Conservation (phyloP, 306 rosid genomes). For the Oxytropis ochrocephala region DNA sequence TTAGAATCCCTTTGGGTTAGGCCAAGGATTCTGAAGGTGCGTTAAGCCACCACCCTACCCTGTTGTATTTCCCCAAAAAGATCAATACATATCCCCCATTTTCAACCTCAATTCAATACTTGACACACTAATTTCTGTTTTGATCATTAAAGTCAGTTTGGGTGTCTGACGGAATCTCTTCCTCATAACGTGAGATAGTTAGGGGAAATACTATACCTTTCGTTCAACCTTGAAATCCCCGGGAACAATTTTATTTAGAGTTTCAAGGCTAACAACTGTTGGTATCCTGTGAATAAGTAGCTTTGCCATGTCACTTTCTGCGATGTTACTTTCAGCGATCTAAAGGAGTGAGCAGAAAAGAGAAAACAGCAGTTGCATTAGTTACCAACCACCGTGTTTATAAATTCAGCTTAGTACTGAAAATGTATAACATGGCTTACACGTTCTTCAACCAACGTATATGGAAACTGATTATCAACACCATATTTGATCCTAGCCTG, state of each 20-base stretch:
- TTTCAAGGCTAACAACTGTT: constrained; percentile 31
- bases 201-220: constrained; percentile 45
- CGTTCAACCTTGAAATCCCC: constrained; percentile 53
- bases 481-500: constrained; percentile 65
- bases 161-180: background rate
- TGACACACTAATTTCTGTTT: too few species aligned
- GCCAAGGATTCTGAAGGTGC: too few species aligned
- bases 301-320: constrained; percentile 41
- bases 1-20: too few species aligned
- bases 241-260: constrained; percentile 40
- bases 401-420: background rate
- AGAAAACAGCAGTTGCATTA: background rate
- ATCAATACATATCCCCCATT: too few species aligned
- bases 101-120: too few species aligned
- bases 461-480: constrained; percentile 32
- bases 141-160: too few species aligned
- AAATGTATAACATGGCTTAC: constrained; percentile 39
- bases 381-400: background rate
- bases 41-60: too few species aligned
- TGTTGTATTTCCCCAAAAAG: too few species aligned
- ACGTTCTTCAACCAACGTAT: constrained; percentile 36
- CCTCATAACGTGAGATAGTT: background rate
- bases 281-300: constrained; percentile 68
- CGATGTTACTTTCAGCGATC: too few species aligned
- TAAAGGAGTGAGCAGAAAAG: constrained; percentile 10